These are phyloP conservation scores for Calonectria henricotiae DNA, from an alignment of 2,329 filamentous ascomycete species.

Conservation along the genomic window DNA sequence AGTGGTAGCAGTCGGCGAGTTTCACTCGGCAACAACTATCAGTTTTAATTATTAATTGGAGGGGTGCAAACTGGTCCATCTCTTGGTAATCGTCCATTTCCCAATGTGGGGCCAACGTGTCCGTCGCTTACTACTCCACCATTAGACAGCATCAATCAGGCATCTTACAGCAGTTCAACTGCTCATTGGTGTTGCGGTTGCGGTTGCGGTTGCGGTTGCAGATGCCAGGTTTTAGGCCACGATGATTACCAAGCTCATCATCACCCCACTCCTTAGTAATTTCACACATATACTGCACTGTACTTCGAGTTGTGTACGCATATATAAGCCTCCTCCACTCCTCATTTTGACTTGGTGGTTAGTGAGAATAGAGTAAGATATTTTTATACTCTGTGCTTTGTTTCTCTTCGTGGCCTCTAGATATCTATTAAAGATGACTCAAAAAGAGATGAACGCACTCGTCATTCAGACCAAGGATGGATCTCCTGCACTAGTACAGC, in stretches of 20 bases:
- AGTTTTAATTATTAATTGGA: not conserved
- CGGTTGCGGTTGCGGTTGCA: constrained; percentile 17
- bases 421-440: constrained; percentile 31
- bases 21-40: not conserved
- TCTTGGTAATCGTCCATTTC: not conserved
- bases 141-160: not conserved
- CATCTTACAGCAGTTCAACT: not conserved
- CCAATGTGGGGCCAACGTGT: not conserved
- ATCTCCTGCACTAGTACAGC: constrained; percentile 41
- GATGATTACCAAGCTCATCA: constrained; percentile 23
- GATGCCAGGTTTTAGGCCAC: not conserved
- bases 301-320: too few relatives aligned
- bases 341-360: not conserved
- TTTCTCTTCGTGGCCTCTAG: not conserved
- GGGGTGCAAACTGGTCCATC: not conserved
- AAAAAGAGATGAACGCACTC: constrained; percentile 41
- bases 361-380: not conserved
- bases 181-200: not conserved
- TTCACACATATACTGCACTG: not conserved
- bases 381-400: not conserved
- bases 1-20: constrained; percentile 13
- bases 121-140: not conserved
- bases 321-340: constrained; percentile 3
- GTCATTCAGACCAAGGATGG: constrained; percentile 43
- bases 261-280: constrained; percentile 19